Evolutionary conservation across 371 early-diverging fungal species (phyloP).

Genomic region (Rhizopus sp.): DNA sequence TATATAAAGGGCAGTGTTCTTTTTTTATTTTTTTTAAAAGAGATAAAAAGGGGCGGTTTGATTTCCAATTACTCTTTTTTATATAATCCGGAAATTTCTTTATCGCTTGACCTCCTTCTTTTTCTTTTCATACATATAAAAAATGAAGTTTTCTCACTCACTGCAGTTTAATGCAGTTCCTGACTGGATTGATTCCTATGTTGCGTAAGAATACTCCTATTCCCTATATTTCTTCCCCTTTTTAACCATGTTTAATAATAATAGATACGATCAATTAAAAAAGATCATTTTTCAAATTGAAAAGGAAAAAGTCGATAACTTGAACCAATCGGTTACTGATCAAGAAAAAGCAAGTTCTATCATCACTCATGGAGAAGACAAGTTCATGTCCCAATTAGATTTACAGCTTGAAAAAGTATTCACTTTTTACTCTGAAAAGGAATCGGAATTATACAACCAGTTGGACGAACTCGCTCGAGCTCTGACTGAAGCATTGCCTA

Average conservation of each 20-base stretch:
- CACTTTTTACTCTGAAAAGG: slow-evolving; percentile 81
- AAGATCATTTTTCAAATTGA: slow-evolving; percentile 89
- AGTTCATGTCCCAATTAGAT: slow-evolving; percentile 74
- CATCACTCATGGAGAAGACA: slow-evolving; percentile 25
- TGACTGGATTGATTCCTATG: slow-evolving; percentile 85
- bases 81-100: background rate
- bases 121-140: background rate
- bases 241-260: slow-evolving; percentile 1
- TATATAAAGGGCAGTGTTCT: background rate
- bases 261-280: slow-evolving; percentile 84
- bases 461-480: slow-evolving; percentile 27
- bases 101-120: background rate
- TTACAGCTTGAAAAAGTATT: slow-evolving; percentile 80
- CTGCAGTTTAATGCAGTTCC: slow-evolving; percentile 90
- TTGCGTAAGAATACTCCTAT: slow-evolving; percentile 53
- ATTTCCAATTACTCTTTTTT: slow-evolving; percentile 10
- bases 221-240: background rate
- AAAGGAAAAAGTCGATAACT: slow-evolving; percentile 73
- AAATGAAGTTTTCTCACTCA: slow-evolving; percentile 90
- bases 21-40: background rate
- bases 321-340: slow-evolving; percentile 20
- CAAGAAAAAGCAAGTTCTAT: slow-evolving; percentile 19
- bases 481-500: slow-evolving; percentile 15
- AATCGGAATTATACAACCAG: slow-evolving; percentile 65
- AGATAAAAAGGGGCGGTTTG: slow-evolving; percentile 3